Conservation (phyloP, 352 stramenopile species). For the Blastocystis sp. region DNA sequence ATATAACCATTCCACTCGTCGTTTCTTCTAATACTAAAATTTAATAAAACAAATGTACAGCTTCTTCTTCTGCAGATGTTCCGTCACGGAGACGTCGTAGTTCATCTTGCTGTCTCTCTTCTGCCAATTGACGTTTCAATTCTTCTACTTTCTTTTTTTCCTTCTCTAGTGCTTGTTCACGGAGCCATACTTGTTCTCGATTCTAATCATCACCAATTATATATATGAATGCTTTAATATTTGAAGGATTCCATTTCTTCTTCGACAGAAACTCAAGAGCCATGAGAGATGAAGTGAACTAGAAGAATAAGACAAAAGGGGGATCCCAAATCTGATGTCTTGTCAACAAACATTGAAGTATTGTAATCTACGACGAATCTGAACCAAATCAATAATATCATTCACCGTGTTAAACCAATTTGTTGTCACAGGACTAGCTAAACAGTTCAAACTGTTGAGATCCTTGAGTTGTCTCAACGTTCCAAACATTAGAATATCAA, state of each 20-base stretch:
- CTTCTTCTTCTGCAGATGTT: slow-evolving; percentile 7
- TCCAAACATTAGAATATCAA: slow-evolving; percentile 61
- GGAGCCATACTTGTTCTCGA: slow-evolving; percentile 59
- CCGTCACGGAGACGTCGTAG: slow-evolving; percentile 6
- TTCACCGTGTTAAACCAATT: slow-evolving; percentile 58
- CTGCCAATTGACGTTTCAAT: slow-evolving; percentile 36
- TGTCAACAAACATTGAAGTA: slow-evolving; percentile 51
- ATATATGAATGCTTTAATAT: slow-evolving; percentile 30
- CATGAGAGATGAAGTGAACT: background rate
- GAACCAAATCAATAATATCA: slow-evolving; percentile 27
- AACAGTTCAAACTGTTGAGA: slow-evolving; percentile 40
- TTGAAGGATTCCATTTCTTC: slow-evolving; percentile 59
- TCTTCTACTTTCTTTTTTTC: slow-evolving; percentile 58
- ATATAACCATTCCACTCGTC: slow-evolving; percentile 57
- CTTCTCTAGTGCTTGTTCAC: slow-evolving; percentile 55
- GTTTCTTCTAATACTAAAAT: slow-evolving; percentile 16
- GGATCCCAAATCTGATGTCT: background rate
- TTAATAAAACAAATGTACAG: background rate
- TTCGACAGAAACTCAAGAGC: slow-evolving; percentile 62
- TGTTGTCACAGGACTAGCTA: slow-evolving; percentile 34
- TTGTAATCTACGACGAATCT: slow-evolving; percentile 48
- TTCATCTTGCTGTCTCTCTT: slow-evolving; percentile 32
- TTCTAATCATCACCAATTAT: slow-evolving; percentile 5
- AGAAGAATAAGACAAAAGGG: too few species aligned
- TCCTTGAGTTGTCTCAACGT: slow-evolving; percentile 47